Percentiles rank a stretch among this genome's conserved stretches.
These are phyloP conservation scores for Phytophthora europaea DNA, from an alignment of 352 stramenopile genomes.

Conservation along the genomic window DNA sequence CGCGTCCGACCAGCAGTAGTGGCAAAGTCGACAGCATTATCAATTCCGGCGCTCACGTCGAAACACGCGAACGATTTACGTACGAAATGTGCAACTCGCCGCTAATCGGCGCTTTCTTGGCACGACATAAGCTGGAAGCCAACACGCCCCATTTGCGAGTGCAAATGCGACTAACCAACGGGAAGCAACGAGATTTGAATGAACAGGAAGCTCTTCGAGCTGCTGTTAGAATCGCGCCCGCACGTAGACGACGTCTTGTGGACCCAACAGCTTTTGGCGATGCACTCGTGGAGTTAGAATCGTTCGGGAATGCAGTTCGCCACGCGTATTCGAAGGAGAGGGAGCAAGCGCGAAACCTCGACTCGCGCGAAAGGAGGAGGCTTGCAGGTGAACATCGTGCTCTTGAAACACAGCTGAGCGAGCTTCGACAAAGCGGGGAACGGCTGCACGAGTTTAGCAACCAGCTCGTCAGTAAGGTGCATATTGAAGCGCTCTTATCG, in stretches of 20 bases:
- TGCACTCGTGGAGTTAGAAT: conserved; percentile 63
- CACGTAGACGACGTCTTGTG: conserved; percentile 54
- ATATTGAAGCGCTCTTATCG: conserved; percentile 48
- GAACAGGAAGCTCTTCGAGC: conserved; percentile 60
- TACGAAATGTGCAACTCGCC: conserved; percentile 81
- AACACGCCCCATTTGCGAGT: conserved; percentile 59
- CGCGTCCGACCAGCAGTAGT: neutral
- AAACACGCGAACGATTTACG: conserved; percentile 61
- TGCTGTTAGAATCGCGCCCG: conserved; percentile 38
- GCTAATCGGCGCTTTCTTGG: conserved; percentile 64
- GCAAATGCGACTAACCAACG: conserved; percentile 67
- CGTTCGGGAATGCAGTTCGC: conserved; percentile 63
- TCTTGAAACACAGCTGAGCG: conserved; percentile 53
- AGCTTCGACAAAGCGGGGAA: conserved; percentile 44
- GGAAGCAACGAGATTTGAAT: conserved; percentile 51
- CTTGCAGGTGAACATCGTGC: conserved; percentile 43
- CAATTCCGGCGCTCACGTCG: conserved; percentile 30
- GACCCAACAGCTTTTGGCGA: conserved; percentile 62
- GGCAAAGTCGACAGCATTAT: neutral
- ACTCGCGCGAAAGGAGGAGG: conserved; percentile 44
- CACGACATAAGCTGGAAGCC: conserved; percentile 58
- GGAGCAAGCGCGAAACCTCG: conserved; percentile 42
- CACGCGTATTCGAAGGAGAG: conserved; percentile 54
- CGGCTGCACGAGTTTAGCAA: conserved; percentile 77
- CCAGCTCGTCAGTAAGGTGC: conserved; percentile 64